Base-by-base conservation (phyloP, 768 basidiomycete species). In the Lentinula sp. region DNA sequence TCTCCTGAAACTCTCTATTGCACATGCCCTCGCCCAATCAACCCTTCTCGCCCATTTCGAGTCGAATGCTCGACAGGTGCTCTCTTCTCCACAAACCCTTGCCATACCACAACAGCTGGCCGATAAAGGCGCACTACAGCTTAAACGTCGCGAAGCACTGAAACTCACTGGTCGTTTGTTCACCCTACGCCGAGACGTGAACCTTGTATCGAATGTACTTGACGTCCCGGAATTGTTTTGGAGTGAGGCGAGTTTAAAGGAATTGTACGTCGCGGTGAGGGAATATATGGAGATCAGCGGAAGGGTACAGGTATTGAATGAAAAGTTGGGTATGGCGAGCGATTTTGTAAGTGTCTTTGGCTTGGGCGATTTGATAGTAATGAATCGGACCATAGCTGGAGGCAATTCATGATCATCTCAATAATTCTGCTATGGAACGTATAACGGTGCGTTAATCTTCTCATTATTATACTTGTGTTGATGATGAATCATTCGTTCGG, bases 141-240 rank as follows among this genome's bases (percentile, higher is more conserved):
- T 98, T 21, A 84, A 83, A 37, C 84, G 95, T 18, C 83, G 80
- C 43, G 91, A 95, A 35, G 95, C 95, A 0, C 80, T 97, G 62
- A 89, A 89, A 66, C 78, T 97, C 40, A 97, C 93, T 0, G 93
- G 93, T 1, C 78, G 84, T 34, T 72, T 97, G 43, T 95, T 97
- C 80, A 93, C 89, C 69, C 78, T 97, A 8, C 82, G 94, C 4
- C 83, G 92, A 52, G 93, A 96, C 64, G 87, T 97, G 31, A 96
- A 95, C 67, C 76, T 98, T 1, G 92, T 95, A 9, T 91, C 89
- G 23, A 96, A 95, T 67, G 93, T 98, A 34, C 80, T 98, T 1
- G 95, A 98, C 68, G 88, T 93, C 5, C 95, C 95, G 0, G 93
- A 95, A 69, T 74, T 98, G 50, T 98, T 98, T 72, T 97, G 95